phyloP scores from a whole-genome alignment of 1,284 basidiomycete genomes.

The Peniophora sp. region DNA sequence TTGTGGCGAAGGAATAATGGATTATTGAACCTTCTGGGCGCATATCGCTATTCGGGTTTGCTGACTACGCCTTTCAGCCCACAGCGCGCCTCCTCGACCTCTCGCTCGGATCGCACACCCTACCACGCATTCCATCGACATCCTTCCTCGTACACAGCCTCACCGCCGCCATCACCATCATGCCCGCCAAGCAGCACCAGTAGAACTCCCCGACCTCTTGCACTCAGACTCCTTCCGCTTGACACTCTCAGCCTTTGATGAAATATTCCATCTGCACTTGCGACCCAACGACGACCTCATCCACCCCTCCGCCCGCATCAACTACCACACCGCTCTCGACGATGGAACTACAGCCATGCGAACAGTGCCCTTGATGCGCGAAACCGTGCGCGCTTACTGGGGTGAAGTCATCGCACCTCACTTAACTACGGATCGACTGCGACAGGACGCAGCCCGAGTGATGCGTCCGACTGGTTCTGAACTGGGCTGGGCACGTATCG shows the following conservation, averaged over 20 bases:
- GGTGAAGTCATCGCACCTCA: slow-evolving; percentile 58
- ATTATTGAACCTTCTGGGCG: background rate
- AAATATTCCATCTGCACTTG: slow-evolving; percentile 61
- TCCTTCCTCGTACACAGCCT: slow-evolving; percentile 46
- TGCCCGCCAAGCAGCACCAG: slow-evolving; percentile 24
- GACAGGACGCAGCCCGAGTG: slow-evolving; percentile 50
- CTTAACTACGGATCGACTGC: slow-evolving; percentile 43
- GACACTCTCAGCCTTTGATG: slow-evolving; percentile 53
- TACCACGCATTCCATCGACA: slow-evolving; percentile 52
- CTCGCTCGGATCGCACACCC: slow-evolving; percentile 53
- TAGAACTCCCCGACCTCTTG: slow-evolving; percentile 35
- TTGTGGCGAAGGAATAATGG: background rate
- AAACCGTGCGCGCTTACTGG: slow-evolving; percentile 54
- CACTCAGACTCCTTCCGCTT: slow-evolving; percentile 62
- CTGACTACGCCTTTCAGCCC: slow-evolving; percentile 26
- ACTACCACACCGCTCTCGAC: slow-evolving; percentile 41
- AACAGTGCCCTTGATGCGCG: slow-evolving; percentile 44
- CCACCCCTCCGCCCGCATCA: slow-evolving; percentile 68
- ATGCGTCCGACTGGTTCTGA: slow-evolving; percentile 31
- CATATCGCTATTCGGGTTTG: background rate
- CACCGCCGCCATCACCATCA: slow-evolving; percentile 21
- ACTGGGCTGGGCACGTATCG: slow-evolving; percentile 66
- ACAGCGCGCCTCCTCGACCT: slow-evolving; percentile 44
- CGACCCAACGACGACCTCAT: slow-evolving; percentile 70
- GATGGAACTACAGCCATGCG: slow-evolving; percentile 39